Conservation (phyloP, 164 flowering plant genomes). For the Nelumbo lutea region DNA sequence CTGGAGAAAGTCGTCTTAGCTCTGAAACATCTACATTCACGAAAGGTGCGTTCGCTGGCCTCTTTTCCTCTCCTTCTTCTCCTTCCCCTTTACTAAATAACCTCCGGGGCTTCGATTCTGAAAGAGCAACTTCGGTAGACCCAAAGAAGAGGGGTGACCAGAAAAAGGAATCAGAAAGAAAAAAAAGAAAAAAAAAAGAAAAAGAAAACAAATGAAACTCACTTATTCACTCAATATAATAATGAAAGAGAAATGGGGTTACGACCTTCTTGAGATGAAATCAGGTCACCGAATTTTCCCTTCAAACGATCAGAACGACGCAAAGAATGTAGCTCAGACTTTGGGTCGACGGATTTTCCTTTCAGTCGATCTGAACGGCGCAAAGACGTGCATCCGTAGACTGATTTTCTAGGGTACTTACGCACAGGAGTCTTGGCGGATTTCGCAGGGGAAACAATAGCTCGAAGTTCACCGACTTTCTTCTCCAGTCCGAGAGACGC, state of each 20-base stretch:
- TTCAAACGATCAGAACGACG: background rate
- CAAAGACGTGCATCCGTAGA: slow-evolving; percentile 18
- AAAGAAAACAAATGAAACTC: background rate
- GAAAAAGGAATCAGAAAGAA: background rate
- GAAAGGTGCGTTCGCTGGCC: slow-evolving; percentile 35
- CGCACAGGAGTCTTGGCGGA: slow-evolving; percentile 14
- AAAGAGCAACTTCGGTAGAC: background rate
- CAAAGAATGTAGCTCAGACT: background rate
- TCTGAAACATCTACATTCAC: slow-evolving; percentile 8
- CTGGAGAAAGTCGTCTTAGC: slow-evolving; percentile 15
- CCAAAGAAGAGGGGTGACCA: background rate
- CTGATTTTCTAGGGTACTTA: slow-evolving; percentile 10
- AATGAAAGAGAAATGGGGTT: background rate
- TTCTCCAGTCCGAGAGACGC: slow-evolving; percentile 35
- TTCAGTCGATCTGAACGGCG: slow-evolving; percentile 40
- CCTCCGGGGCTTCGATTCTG: background rate
- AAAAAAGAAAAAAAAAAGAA: background rate
- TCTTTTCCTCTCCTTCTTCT: slow-evolving; percentile 6
- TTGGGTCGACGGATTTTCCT: background rate
- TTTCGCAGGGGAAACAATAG: slow-evolving; percentile 23
- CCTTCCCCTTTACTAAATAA: background rate
- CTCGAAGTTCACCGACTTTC: slow-evolving; percentile 26
- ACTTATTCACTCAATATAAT: background rate
- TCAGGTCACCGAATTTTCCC: background rate
- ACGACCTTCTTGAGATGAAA: background rate